Conservation (phyloP, 1,284 basidiomycete species). For the Garcileccinum viscosum region DNA sequence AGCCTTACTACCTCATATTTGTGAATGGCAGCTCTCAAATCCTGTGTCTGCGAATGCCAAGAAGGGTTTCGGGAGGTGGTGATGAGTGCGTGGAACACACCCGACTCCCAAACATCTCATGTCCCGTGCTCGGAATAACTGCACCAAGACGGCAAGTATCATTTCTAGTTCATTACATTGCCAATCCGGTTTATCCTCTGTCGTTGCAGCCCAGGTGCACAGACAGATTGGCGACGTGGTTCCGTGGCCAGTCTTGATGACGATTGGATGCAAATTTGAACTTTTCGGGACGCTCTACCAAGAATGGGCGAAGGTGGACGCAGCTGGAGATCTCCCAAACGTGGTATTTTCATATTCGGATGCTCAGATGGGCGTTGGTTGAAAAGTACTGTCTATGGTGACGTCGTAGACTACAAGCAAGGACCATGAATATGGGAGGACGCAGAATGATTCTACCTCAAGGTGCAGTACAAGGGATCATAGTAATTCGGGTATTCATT, state of each 20-base stretch:
- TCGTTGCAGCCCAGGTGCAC: conserved; percentile 59
- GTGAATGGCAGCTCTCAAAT: conserved; percentile 56
- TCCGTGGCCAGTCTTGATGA: conserved; percentile 64
- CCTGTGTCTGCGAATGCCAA: conserved; percentile 61
- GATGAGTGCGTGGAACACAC: conserved; percentile 2
- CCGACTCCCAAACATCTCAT: conserved; percentile 67
- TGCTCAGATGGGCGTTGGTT: conserved; percentile 37
- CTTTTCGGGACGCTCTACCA: conserved; percentile 56
- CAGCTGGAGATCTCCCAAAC: conserved; percentile 11
- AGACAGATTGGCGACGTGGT: conserved; percentile 81
- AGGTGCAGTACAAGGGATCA: too few species aligned
- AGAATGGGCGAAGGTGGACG: conserved; percentile 48
- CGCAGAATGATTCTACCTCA: too few species aligned
- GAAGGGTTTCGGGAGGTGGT: conserved; percentile 56
- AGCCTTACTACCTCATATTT: conserved; percentile 29
- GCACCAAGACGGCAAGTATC: conserved; percentile 62
- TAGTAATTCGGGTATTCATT: too few species aligned
- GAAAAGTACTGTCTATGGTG: too few species aligned
- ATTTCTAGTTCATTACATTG: too few species aligned
- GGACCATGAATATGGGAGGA: too few species aligned
- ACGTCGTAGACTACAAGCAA: too few species aligned
- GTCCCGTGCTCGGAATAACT: conserved; percentile 57
- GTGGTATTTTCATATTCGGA: conserved; percentile 17
- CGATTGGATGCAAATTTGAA: conserved; percentile 69
- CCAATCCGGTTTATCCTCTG: too few species aligned